Conservation (phyloP, 257 asterid species). For the Capsicum rhomboideum region DNA sequence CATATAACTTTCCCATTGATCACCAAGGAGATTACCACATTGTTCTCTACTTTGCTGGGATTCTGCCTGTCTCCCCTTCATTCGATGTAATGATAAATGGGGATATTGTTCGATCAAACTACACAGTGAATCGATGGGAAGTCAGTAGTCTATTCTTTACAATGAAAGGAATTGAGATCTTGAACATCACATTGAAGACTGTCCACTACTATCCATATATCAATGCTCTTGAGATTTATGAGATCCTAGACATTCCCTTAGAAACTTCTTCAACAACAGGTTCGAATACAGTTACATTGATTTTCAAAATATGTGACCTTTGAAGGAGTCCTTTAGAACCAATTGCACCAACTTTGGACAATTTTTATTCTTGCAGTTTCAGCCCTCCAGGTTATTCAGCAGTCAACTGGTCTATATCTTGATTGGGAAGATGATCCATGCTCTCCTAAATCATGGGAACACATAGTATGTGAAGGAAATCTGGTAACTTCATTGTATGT, state of each 20-base stretch:
- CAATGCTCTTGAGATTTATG: slow-evolving; percentile 82
- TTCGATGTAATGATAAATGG: slow-evolving; percentile 68
- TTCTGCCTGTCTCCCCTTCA: slow-evolving; percentile 69
- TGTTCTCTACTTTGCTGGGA: slow-evolving; percentile 90
- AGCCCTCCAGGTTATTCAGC: slow-evolving; percentile 84
- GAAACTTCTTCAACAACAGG: slow-evolving; percentile 92
- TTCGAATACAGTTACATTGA: slow-evolving; percentile 2
- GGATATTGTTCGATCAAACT: slow-evolving; percentile 43
- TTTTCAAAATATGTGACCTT: background rate
- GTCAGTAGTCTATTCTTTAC: slow-evolving; percentile 42
- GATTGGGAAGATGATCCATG: slow-evolving; percentile 96
- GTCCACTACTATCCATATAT: slow-evolving; percentile 64
- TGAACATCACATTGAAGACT: slow-evolving; percentile 70
- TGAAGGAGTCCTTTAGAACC: background rate
- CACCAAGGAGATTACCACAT: slow-evolving; percentile 66
- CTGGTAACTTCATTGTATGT: slow-evolving; percentile 68
- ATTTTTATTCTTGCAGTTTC: slow-evolving; percentile 43
- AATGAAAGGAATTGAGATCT: slow-evolving; percentile 39
- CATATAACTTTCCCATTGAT: slow-evolving; percentile 61
- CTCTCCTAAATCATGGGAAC: slow-evolving; percentile 81
- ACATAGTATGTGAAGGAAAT: slow-evolving; percentile 72
- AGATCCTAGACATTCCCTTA: slow-evolving; percentile 61
- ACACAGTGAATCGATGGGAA: slow-evolving; percentile 57
- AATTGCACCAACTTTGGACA: background rate
- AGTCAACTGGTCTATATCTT: slow-evolving; percentile 58